Evolutionary conservation across 371 early-diverging fungal genomes (phyloP), one percentile per base, ranked within the genome.

Genomic region (Actinomucor elegans): DNA sequence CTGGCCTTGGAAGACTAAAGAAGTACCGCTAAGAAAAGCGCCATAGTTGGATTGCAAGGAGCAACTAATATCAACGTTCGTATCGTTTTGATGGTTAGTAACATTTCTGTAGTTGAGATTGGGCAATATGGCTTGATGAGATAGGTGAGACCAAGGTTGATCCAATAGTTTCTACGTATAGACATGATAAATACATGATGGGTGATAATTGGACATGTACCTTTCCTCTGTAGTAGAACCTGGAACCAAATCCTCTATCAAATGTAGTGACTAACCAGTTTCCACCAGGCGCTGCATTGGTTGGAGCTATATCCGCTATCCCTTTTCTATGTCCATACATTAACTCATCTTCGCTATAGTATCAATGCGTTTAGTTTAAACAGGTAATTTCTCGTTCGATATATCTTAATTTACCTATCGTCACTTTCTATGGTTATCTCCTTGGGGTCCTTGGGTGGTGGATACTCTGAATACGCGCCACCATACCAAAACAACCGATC

Each of bases 401-500:
- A n/a, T n/a, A n/a, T n/a, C n/a, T n/a, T n/a, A 43, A 21, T 0
- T 26, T 48, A 42, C 50, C 51, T 50, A 24, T 61, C 61, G 40
- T 51, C 52, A 18, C 40, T 55, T 23, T 55, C 61, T 4, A 17
- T 59, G 5, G 26, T 24, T 14, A 18, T 23, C 0, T 52, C n/a
- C 8, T 46, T 33, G 33, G 37, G 52, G 11, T 50, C 44, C 3
- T 45, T 33, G 23, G 47, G 32, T 7, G 62, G 52, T 0, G 61
- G 72, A 21, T 51, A 65, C 9, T 65, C 65, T 7, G 64, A 41
- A 15, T 59, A 18, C 14, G 42, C 7, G 20, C 71, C 59, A 45
- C 79, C 79, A 4, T 49, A 47, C 87, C 87, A 87, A 42, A 85
- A 81, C 29, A 78, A 55, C 10, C 60, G 52, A 28, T 85, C 87